Percentiles rank a stretch among this genome's conserved stretches.
These are phyloP conservation scores for Tylopilus orsonianus DNA, from an alignment of 1,284 basidiomycete genomes.

Conservation along the genomic window DNA sequence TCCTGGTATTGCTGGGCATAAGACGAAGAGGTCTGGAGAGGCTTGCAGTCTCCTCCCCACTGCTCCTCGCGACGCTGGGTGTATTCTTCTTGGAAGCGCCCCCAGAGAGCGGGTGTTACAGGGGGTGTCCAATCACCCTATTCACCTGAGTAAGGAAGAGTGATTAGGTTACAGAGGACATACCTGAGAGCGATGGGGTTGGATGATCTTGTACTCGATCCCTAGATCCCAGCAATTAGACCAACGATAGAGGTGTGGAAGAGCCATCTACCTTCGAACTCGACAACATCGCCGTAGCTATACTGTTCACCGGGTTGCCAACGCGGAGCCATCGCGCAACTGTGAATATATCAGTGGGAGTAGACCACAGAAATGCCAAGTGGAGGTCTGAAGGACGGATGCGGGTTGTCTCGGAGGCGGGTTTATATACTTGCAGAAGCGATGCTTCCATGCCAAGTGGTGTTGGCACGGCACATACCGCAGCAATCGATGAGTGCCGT, in stretches of 20 bases:
- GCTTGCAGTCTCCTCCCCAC: constrained; percentile 17
- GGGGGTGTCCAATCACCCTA: constrained; percentile 66
- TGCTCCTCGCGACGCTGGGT: constrained; percentile 20
- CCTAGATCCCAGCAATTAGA: constrained; percentile 39
- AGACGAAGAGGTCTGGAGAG: constrained; percentile 24
- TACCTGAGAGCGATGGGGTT: constrained; percentile 68
- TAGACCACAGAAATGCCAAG: constrained; percentile 6
- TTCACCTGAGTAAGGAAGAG: constrained; percentile 6
- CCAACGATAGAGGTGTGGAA: not conserved
- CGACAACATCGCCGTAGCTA: constrained; percentile 53
- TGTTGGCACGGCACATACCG: not conserved
- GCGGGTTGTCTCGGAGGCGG: not conserved
- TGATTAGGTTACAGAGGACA: constrained; percentile 1
- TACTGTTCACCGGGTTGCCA: constrained; percentile 72
- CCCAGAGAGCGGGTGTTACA: constrained; percentile 67
- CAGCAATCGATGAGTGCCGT: constrained; percentile 15
- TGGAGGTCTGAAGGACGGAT: constrained; percentile 1
- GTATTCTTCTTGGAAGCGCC: constrained; percentile 42
- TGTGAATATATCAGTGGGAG: constrained; percentile 13
- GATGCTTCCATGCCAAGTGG: constrained; percentile 15
- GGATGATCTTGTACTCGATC: constrained; percentile 64
- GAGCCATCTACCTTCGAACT: constrained; percentile 48
- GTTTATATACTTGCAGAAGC: constrained; percentile 27
- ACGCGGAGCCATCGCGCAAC: constrained; percentile 40
- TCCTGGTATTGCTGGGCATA: constrained; percentile 30